Conservation (phyloP, 306 rosid species). For the Sindora glabra region DNA sequence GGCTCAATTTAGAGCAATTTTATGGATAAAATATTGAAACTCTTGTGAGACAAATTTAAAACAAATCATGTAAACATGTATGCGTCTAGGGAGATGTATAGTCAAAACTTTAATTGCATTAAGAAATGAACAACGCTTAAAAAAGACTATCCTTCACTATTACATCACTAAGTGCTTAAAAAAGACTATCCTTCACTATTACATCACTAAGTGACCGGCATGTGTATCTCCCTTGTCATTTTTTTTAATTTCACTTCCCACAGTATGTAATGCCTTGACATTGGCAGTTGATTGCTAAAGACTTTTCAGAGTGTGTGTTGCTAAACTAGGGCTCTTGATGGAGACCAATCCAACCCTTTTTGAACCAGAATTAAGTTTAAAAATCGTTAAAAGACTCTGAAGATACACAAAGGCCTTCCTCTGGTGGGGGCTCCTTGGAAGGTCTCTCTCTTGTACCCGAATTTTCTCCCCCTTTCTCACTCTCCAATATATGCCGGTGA, state of each 20-base stretch:
- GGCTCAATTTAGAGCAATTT: too few relatives aligned
- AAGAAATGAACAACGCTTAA: background rate
- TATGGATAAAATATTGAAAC: too few relatives aligned
- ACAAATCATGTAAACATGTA: too few relatives aligned
- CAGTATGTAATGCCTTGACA: constrained; percentile 10
- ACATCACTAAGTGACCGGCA: constrained; percentile 35
- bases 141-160: constrained; percentile 39
- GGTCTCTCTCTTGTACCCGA: constrained; percentile 5
- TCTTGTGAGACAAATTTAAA: too few relatives aligned
- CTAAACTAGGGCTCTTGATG: constrained; percentile 27
- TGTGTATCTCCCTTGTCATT: constrained; percentile 34
- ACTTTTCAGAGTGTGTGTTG: constrained; percentile 10
- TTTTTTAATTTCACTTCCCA: constrained; percentile 28
- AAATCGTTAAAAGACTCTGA: constrained; percentile 13
- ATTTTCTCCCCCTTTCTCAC: constrained; percentile 16
- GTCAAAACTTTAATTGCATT: too few relatives aligned
- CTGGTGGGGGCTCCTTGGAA: constrained; percentile 10
- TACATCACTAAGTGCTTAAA: constrained; percentile 38
- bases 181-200: constrained; percentile 35
- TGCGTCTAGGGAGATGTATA: too few relatives aligned
- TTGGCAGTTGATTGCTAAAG: constrained; percentile 9
- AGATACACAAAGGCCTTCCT: constrained; percentile 15
- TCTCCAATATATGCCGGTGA: constrained; percentile 1
- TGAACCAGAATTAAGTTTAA: constrained; percentile 18
- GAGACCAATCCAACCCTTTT: constrained; percentile 70